phyloP scores from a whole-genome alignment of 306 rosid species.

The Biancaea sappan region DNA sequence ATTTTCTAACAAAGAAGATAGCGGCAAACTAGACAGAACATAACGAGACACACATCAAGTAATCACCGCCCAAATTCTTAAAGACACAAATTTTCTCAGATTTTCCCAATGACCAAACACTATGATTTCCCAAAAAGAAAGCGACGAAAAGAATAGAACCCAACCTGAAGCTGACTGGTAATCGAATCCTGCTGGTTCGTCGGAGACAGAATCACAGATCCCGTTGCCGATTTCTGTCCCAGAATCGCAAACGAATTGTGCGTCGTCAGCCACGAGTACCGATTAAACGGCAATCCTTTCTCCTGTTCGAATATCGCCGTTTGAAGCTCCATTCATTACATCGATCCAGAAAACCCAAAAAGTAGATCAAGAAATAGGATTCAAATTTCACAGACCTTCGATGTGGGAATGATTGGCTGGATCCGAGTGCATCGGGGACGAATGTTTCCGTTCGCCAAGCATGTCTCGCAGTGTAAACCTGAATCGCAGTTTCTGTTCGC shows the following conservation, averaged over 20 bases:
- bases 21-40: conserved; percentile 22
- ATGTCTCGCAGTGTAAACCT: conserved; percentile 83
- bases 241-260: conserved; percentile 76
- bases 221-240: conserved; percentile 67
- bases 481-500: conserved; percentile 58
- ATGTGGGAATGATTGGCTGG: conserved; percentile 67
- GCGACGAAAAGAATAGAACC: conserved; percentile 21
- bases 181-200: conserved; percentile 81
- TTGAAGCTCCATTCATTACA: too few species aligned
- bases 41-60: conserved; percentile 25
- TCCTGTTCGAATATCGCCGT: conserved; percentile 45
- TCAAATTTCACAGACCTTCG: conserved; percentile 48
- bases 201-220: conserved; percentile 64
- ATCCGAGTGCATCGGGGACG: conserved; percentile 79
- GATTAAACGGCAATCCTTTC: conserved; percentile 73
- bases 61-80: conserved; percentile 1
- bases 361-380: too few species aligned
- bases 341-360: not conserved
- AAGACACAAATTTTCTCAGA: conserved; percentile 24
- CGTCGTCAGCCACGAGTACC: conserved; percentile 79
- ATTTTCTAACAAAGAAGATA: not conserved
- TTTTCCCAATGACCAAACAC: conserved; percentile 34
- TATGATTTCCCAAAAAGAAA: not conserved
- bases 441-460: conserved; percentile 61
- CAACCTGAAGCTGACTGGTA: conserved; percentile 80